Evolutionary conservation across 75 land plant genomes (phyloP), one percentile per base, ranked within the genome.

Genomic region (Larix kaempferi): DNA sequence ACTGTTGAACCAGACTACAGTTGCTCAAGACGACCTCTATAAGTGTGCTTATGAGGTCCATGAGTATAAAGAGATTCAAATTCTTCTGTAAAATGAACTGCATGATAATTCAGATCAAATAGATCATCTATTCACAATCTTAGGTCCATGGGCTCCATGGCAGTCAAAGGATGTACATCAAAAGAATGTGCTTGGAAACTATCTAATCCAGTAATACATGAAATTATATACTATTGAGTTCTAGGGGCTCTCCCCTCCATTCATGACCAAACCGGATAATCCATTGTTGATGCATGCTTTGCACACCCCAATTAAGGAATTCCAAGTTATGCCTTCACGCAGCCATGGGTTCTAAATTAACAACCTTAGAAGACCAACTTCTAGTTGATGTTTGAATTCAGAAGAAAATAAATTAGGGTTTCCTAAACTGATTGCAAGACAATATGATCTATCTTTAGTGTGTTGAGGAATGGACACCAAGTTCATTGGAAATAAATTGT

Each of bases 1-100:
- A n/a, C n/a, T n/a, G 37, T 0, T 35, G 37, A 2, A 35, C 37
- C 37, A 35, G 37, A 35, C 37, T 35, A 2, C 37, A 35, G 37
- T 35, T 35, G 0, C 37, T 35, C 37, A 35, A 35, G 37, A 35
- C 37, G 3, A 35, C 37, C 37, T 35, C 37, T 35, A 35, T 35
- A 35, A 0, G 37, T 35, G 3, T 35, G 37, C 37, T 35, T 35
- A 35, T 35, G 37, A 35, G 37, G 37, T 35, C 97, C 99, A 86
- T 96, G 94, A 25, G 95, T 96, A 79, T 96, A 96, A 73, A 96
- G 89, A 76, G 98, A 94, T 72, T 75, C 89, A 82, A 92, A 89
- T 82, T 96, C 97, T 74, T 79, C 49, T 60, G 76, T 62, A 66
- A 96, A 88, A 49, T 78, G 82, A 13, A 84, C 71, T 23, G 97